Base-by-base conservation (phyloP, 2,329 filamentous ascomycete genomes). In the Akanthomyces lecanii region DNA sequence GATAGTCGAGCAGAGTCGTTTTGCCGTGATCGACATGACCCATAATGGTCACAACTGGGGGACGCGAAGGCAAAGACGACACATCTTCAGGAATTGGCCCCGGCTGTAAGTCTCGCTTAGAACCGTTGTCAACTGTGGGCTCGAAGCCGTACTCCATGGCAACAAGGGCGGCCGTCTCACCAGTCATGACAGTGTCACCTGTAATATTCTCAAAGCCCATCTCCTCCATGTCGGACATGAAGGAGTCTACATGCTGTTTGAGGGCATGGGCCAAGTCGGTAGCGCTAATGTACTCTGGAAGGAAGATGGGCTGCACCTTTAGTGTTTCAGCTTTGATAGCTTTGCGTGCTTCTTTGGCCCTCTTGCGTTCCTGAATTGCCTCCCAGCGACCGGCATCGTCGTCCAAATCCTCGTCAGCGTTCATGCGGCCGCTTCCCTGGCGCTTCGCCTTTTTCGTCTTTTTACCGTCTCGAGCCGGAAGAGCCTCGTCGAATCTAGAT, bases 21-120 rank as follows among this genome's bases (percentile, higher is more conserved):
- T 99, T 99, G 61, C 95, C 95, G 74, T 99, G 95, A 73, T 99
- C 96, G 69, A 99, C 95, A 67, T 99, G 95, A 2, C 95, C 95
- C 96, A 99, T 99, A 71, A 99, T 99, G 0, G 96, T 98, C 45
- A 99, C 93, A 42, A 99, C 92, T 0, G 95, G 96, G 8, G 95
- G 94, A 18, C 96, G 86, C 40, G 80, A 76, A 2, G 92, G 92
- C 8, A 97, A 76, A 16, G 75, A 69, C 0, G 89, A 85, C 55
- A 80, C 83, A 73, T 94, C 91, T 69, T 87, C 87, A 10, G 86
- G 85, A 30, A 82, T 78, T 1, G 92, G 88, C 12, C 88, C 85
- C 28, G 90, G 83, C 65, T 83, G 84, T 45, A 99, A 77, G 73
- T 99, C 94, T 51, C 86, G 80, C 1, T 78, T 74, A 53, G 89